Evolutionary conservation across 1,284 basidiomycete genomes (phyloP).

Genomic region (Cryptococcus hybrid): DNA sequence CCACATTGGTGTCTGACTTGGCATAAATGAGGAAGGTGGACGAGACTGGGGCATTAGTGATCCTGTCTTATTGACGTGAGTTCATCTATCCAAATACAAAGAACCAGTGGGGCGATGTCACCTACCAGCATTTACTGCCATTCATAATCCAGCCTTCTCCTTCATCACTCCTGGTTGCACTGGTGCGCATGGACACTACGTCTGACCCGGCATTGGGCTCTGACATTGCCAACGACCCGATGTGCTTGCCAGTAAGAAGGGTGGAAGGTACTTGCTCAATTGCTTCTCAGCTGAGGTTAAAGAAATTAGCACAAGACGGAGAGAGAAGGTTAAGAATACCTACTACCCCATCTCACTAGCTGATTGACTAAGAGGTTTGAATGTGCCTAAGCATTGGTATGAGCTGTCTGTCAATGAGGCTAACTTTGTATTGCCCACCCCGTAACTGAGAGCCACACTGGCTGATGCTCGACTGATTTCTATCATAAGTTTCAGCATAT

Average conservation of each 20-base stretch:
- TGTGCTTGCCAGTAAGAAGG: constrained; percentile 76
- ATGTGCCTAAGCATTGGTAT: constrained; percentile 59
- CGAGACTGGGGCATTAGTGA: constrained; percentile 89
- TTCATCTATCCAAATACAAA: neutral
- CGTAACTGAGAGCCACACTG: constrained; percentile 87
- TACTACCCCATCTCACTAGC: constrained; percentile 71
- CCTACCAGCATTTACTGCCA: constrained; percentile 89
- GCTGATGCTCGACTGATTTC: constrained; percentile 85
- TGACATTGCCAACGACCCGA: constrained; percentile 92
- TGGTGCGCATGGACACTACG: constrained; percentile 85
- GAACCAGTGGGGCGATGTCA: neutral
- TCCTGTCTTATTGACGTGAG: constrained; percentile 40
- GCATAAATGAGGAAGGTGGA: constrained; percentile 92
- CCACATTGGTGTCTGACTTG: constrained; percentile 74
- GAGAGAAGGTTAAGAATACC: constrained; percentile 7
- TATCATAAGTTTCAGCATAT: constrained; percentile 11
- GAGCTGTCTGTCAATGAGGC: neutral
- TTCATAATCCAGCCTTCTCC: constrained; percentile 71
- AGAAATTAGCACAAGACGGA: neutral
- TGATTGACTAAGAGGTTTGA: constrained; percentile 81
- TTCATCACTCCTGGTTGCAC: constrained; percentile 64
- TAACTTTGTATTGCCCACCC: constrained; percentile 44
- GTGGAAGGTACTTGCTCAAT: constrained; percentile 82
- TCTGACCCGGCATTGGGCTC: constrained; percentile 89
- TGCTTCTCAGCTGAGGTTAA: constrained; percentile 57